A percentile compares a stretch with the other conserved stretches of the same genome.
phyloP scores from a whole-genome alignment of 2,329 filamentous ascomycete genomes.

The Aspergillus carbonarius region DNA sequence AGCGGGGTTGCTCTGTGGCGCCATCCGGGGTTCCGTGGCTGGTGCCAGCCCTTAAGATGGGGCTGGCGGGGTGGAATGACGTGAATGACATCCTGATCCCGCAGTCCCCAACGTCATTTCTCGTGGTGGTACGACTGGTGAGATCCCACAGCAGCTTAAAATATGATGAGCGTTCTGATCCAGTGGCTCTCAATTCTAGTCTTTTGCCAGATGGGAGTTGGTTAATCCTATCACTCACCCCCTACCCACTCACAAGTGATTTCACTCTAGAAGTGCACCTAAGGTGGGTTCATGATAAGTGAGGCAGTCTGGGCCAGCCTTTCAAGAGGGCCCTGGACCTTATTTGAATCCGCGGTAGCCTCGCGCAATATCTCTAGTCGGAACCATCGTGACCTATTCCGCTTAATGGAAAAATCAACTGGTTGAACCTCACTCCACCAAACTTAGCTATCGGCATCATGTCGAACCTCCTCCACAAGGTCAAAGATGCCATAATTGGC shows the following conservation, averaged over 20 bases:
- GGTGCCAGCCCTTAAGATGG: neutral
- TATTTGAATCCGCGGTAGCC: neutral
- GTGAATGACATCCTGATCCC: constrained; percentile 3
- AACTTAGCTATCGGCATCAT: constrained; percentile 28
- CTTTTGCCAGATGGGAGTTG: too few relatives aligned
- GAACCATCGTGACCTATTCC: neutral
- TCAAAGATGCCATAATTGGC: constrained; percentile 47
- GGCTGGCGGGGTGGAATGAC: neutral
- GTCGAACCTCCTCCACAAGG: constrained; percentile 49
- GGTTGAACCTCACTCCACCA: too few relatives aligned
- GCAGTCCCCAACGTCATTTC: neutral
- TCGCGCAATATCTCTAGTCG: neutral
- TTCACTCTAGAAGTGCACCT: too few relatives aligned
- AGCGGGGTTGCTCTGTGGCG: neutral
- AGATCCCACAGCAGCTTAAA: too few relatives aligned
- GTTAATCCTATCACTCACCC: too few relatives aligned
- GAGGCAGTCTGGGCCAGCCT: neutral
- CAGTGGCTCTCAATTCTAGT: too few relatives aligned
- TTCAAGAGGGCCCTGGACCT: neutral
- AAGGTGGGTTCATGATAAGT: neutral
- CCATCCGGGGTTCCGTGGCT: constrained; percentile 4
- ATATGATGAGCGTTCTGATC: too few relatives aligned
- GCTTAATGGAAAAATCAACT: too few relatives aligned
- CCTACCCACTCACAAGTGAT: too few relatives aligned
- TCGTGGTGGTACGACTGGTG: too few relatives aligned